These are phyloP conservation scores for Boletus rubescentipes DNA, from an alignment of 768 basidiomycete species.

Conservation along the genomic window DNA sequence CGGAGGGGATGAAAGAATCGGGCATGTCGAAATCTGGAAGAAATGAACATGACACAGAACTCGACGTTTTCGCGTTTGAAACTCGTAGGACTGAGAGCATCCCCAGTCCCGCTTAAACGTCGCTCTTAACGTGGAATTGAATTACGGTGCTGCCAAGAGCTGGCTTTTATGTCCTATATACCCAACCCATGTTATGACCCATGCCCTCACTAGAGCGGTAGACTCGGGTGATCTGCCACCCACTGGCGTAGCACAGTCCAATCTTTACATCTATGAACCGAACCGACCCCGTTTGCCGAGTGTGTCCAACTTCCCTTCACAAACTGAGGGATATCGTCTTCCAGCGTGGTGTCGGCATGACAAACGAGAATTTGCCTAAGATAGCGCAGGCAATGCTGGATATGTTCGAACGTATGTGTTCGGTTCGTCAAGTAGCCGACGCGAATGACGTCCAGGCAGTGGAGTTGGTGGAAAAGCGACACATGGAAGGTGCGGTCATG, in stretches of 20 bases:
- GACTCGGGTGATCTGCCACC: slow-evolving; percentile 29
- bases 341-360: slow-evolving; percentile 39
- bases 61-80: neutral
- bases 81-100: neutral
- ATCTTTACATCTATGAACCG: slow-evolving; percentile 34
- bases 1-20: slow-evolving; percentile 15
- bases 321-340: slow-evolving; percentile 31
- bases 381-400: slow-evolving; percentile 40
- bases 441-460: slow-evolving; percentile 43
- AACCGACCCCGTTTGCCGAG: slow-evolving; percentile 30
- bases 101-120: neutral
- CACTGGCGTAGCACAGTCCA: slow-evolving; percentile 33
- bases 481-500: slow-evolving; percentile 33
- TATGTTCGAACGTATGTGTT: slow-evolving; percentile 29
- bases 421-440: slow-evolving; percentile 26
- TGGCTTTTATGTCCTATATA: neutral
- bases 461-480: slow-evolving; percentile 49
- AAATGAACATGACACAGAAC: neutral
- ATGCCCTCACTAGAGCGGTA: slow-evolving; percentile 18
- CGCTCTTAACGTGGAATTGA: neutral
- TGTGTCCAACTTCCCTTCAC: slow-evolving; percentile 26
- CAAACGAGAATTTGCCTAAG: slow-evolving; percentile 39
- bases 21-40: neutral
- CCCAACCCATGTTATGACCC: neutral
- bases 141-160: neutral